Base-by-base conservation (phyloP, 441 rosid species). In the Viola pubescens region DNA sequence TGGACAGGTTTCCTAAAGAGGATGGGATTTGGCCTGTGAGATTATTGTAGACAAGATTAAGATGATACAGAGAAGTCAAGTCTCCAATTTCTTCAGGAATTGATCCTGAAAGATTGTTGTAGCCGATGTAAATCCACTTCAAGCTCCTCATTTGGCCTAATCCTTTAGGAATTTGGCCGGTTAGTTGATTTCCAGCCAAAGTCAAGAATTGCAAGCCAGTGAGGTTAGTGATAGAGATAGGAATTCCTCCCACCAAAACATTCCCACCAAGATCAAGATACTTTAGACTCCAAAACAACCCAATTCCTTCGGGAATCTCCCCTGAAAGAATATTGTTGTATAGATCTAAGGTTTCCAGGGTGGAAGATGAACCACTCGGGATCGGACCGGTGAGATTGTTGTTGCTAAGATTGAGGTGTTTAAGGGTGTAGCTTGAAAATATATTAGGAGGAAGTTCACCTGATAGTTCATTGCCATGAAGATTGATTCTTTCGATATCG, bases 21-120 rank as follows among this genome's bases (percentile, higher is more conserved):
- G 83, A 9, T 48, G 97, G 94, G 54, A 91, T 91, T 7, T 67
- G 56, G 37, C 96, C 95, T 0, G 82, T 78, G 74, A 91, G 79
- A 63, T 86, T 91, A 77, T 91, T 91, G 72, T 86, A 88, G 65
- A 88, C 98, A 56, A 91, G 80, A 68, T 91, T 94, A 69, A 91
- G 92, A 62, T 91, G 98, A 64, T 70, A 79, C 37, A 91, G 67
- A 46, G 72, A 69, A 40, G 81, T 56, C 56, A 91, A 67, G 2
- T 65, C 66, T 12, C 96, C 89, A 3, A 91, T 65, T 70, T 81
- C 84, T 59, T 59, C 50, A 3, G 96, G 94, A 66, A 91, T 86
- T 75, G 71, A 78, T 0, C 96, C 92, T 0, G 89, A 84, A 48
- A 91, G 73, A 71, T 88, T 88, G 75, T 91, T 91, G 66, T 91